phyloP scores from a whole-genome alignment of 1,284 basidiomycete genomes.

The Psilocybe mexicana region DNA sequence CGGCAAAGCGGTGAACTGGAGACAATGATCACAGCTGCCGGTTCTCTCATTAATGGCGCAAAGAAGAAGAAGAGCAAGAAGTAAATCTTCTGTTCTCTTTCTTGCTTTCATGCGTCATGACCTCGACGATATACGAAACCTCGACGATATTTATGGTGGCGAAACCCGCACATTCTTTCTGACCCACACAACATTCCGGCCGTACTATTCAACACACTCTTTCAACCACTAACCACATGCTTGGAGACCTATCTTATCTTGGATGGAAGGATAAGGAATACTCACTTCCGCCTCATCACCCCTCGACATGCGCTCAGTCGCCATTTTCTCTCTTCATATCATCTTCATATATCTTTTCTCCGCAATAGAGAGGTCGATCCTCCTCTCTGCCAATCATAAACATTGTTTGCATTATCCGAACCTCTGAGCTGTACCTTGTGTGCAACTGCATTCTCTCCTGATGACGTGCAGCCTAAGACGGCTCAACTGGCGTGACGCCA shows the following conservation, averaged over 20 bases:
- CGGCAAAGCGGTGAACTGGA: slow-evolving; percentile 53
- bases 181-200: slow-evolving; percentile 1
- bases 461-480: background rate
- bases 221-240: slow-evolving; percentile 7
- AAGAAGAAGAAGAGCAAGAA: slow-evolving; percentile 56
- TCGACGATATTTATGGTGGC: slow-evolving; percentile 7
- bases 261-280: slow-evolving; percentile 8
- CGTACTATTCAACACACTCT: slow-evolving; percentile 10
- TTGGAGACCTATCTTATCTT: slow-evolving; percentile 11
- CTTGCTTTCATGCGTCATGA: slow-evolving; percentile 16
- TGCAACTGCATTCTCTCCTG: background rate
- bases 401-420: slow-evolving; percentile 1
- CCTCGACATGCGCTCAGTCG: background rate
- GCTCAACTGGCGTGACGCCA: background rate
- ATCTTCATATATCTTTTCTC: slow-evolving; percentile 5
- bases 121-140: slow-evolving; percentile 15
- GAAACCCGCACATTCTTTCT: background rate
- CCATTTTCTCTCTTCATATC: slow-evolving; percentile 6
- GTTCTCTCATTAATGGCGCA: slow-evolving; percentile 56
- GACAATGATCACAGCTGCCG: slow-evolving; percentile 52
- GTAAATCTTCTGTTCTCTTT: slow-evolving; percentile 17
- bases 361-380: background rate
- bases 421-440: background rate
- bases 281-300: slow-evolving; percentile 4
- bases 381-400: slow-evolving; percentile 9